Base-by-base conservation (phyloP, 2,329 filamentous ascomycete genomes). In the Cladosporium velox region DNA sequence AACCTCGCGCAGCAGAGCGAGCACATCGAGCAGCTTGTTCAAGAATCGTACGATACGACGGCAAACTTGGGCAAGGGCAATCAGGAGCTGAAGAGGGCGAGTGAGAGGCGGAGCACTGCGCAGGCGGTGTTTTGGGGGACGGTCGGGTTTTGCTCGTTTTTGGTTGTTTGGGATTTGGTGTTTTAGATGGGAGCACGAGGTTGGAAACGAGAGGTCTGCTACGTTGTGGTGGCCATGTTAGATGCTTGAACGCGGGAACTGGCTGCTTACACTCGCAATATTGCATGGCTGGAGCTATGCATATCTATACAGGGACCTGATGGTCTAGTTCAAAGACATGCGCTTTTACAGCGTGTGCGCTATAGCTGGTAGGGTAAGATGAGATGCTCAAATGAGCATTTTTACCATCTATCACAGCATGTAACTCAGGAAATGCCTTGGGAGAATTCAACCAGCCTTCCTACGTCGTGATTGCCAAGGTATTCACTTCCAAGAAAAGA, bases 31-130 rank as follows among this genome's bases (percentile, higher is more conserved):
- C 91, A 95, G 76, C 84, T 99, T 24, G 92, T 97, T 35, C 84
- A 89, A 52, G 94, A 99, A 77, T 93, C 92, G 1, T 86, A 89
- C 67, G 85, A 87, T 35, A 97, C 93, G 11, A 87, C 89, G 30
- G 91, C 94, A 75, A 97, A 98, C 74, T 87, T 99, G 60, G 90
- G 90, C 15, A 88, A 88, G 66, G 95, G 94, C 21, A 99, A 99
- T 81, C 91, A 90, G 79, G 90, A 98, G 82, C 83, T 99, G 62
- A 95, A 95, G 80, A 88, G 90, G 74, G 95, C 94, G 32, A 88
- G 80, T 66, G 82, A 87, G 75, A 81, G 82, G 55, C 79, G 75
- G 65, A 85, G 81, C 67, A 84, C 79, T 7, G 83, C 83, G 52
- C 79, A 79, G 67, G 79, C 80, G 70, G 75, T 84, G 14, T 85